Base-by-base conservation (phyloP, 2,329 filamentous ascomycete species). In the Paraphaeosphaeria sporulosa region DNA sequence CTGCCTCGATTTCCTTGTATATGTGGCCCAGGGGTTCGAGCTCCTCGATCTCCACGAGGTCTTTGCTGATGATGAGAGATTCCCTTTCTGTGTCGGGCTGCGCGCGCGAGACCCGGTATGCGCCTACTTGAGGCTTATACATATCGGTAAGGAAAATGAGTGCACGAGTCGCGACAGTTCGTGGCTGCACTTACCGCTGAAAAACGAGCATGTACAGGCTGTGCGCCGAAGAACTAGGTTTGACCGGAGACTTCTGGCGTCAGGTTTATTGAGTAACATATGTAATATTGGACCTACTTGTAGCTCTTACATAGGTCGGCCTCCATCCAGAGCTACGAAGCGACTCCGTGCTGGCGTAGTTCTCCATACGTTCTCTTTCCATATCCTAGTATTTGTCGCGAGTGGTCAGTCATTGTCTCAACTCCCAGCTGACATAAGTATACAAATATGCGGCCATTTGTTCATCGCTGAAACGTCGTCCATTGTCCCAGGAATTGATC, bases 121-220 rank as follows among this genome's bases (percentile, higher is more conserved):
- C 32, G 17, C 36, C 34, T 25, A 59, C 44, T 55, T 59, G 57
- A 12, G 52, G 57, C 21, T 52, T 59, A 30, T 59, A 59, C 57
- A 52, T 59, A 10, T 59, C 57, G 50, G 40, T 13, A 21, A 9
- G n/a, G 8, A 23, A 23, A 1, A 7, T 56, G 2, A 42, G 32
- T 7, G 19, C 9, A 43, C 36, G 8, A 15, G 13, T 10, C 17
- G 12, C 23, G 13, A 10, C 12, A 34, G 27, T 1, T 32, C 30
- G 12, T 25, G 10, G 12, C 27, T 17, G 10, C 13, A 25, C 51
- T 12, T 52, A 55, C 52, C 57, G 50, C 57, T 59, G 27, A 59
- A 59, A 32, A 59, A 59, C 21, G 57, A 8, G 57, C 57, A 38
- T 59, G 57, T 12, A 59, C 57, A 34, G 57, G 57, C 38, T 59